These are phyloP conservation scores for Mortierella sp. DNA, from an alignment of 371 early-diverging fungal species.

Conservation along the genomic window DNA sequence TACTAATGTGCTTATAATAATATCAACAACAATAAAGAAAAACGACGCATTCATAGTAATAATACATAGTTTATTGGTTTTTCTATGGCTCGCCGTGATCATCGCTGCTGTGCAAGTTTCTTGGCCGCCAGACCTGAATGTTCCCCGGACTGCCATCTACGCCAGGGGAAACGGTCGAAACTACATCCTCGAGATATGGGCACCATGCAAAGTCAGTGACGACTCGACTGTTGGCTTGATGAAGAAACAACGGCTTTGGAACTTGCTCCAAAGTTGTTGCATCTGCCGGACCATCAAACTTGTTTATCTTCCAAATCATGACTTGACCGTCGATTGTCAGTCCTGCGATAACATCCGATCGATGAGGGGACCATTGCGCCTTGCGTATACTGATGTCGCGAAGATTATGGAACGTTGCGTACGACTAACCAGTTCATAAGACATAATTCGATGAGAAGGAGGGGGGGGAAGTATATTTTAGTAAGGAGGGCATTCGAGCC, in stretches of 20 bases:
- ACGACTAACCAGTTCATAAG: slow-evolving; percentile 5
- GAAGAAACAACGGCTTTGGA: slow-evolving; percentile 23
- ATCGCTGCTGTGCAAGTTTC: slow-evolving; percentile 27
- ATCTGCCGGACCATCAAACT: slow-evolving; percentile 17
- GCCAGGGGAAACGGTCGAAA: slow-evolving; percentile 31
- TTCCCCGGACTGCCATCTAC: slow-evolving; percentile 1
- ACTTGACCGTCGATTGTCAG: slow-evolving; percentile 16
- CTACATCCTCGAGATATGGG: slow-evolving; percentile 40
- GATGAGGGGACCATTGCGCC: slow-evolving; percentile 42
- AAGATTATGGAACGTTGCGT: slow-evolving; percentile 18
- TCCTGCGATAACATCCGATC: slow-evolving; percentile 18
- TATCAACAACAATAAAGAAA: background rate
- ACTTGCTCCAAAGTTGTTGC: slow-evolving; percentile 1
- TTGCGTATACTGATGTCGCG: background rate
- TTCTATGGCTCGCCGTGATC: slow-evolving; percentile 36
- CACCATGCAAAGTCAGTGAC: slow-evolving; percentile 44
- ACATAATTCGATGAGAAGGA: background rate
- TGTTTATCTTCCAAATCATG: slow-evolving; percentile 36
- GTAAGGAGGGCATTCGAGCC: too few relatives aligned
- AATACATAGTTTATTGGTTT: too few relatives aligned
- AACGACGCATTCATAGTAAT: background rate
- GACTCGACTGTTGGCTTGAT: slow-evolving; percentile 24
- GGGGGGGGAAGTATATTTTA: background rate
- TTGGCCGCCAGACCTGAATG: slow-evolving; percentile 51
- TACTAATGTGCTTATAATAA: background rate